A percentile compares a stretch with the other conserved stretches of the same genome.
These are phyloP conservation scores for Sarocladium strictum DNA, from an alignment of 2,329 filamentous ascomycete genomes.

Conservation along the genomic window DNA sequence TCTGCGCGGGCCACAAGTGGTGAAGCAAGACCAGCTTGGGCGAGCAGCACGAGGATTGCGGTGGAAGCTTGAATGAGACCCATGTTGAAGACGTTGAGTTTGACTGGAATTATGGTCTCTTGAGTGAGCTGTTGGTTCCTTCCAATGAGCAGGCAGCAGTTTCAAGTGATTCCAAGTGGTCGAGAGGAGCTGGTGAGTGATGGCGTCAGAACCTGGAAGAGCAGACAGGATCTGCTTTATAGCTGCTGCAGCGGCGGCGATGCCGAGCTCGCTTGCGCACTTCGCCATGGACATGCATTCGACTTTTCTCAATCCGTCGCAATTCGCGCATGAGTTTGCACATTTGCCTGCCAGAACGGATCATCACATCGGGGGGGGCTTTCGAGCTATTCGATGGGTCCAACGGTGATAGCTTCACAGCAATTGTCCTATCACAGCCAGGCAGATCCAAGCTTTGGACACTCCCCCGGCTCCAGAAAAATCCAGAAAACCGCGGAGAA, in stretches of 20 bases:
- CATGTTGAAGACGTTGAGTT: conserved; percentile 10
- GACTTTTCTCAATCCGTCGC: neutral
- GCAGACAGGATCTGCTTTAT: conserved; percentile 1
- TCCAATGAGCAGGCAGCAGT: too few relatives aligned
- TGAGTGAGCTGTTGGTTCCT: neutral
- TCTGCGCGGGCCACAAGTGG: conserved; percentile 19
- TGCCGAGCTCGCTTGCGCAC: neutral
- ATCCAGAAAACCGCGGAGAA: neutral
- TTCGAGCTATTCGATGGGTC: neutral
- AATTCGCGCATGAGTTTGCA: neutral
- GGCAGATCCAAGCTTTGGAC: neutral
- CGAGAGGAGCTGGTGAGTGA: neutral
- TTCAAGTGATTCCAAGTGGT: too few relatives aligned
- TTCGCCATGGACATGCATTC: neutral
- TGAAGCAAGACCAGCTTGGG: conserved; percentile 19
- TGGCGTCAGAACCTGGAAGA: neutral
- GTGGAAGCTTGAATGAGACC: conserved; percentile 7
- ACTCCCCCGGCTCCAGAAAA: neutral
- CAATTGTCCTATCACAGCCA: conserved; percentile 2
- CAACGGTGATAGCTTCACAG: neutral
- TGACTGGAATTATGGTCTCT: too few relatives aligned
- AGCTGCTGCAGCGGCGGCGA: neutral
- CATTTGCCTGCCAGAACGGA: neutral
- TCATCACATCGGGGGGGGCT: neutral
- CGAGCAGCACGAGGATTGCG: conserved; percentile 19